A percentile compares a stretch with the other conserved stretches of the same genome.
Evolutionary conservation across 2,329 filamentous ascomycete species (phyloP).

Genomic region (Paraphaeosphaeria minitans): DNA sequence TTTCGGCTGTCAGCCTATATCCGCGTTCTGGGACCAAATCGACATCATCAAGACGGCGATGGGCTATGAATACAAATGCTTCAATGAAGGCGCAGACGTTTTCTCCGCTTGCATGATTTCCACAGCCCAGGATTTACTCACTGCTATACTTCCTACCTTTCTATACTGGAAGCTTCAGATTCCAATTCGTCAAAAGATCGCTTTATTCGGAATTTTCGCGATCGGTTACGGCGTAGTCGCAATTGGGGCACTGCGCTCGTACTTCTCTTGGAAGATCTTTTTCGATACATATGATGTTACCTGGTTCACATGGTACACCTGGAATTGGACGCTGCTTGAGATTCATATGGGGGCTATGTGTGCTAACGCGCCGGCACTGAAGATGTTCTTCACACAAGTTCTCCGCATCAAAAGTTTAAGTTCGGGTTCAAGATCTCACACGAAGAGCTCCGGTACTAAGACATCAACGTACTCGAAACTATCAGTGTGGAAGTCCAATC

Average conservation of each 20-base stretch:
- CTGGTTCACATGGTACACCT: slow-evolving; percentile 30
- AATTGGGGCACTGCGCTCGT: slow-evolving; percentile 29
- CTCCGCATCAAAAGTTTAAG: slow-evolving; percentile 27
- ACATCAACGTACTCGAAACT: slow-evolving; percentile 17
- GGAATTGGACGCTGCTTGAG: slow-evolving; percentile 30
- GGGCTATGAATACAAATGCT: slow-evolving; percentile 37
- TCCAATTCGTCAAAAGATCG: slow-evolving; percentile 35
- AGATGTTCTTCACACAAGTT: slow-evolving; percentile 41
- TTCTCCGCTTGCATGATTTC: slow-evolving; percentile 36
- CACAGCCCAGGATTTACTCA: slow-evolving; percentile 34
- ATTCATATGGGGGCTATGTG: slow-evolving; percentile 38
- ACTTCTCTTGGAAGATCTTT: slow-evolving; percentile 36
- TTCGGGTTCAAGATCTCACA: slow-evolving; percentile 15
- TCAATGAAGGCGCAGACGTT: slow-evolving; percentile 41
- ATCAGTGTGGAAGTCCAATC: slow-evolving; percentile 13
- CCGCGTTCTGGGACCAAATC: slow-evolving; percentile 39
- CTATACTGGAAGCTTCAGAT: slow-evolving; percentile 41
- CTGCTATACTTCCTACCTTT: slow-evolving; percentile 38
- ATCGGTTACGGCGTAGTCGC: slow-evolving; percentile 38
- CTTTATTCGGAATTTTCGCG: slow-evolving; percentile 38
- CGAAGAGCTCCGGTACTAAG: not conserved
- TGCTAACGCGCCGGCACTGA: slow-evolving; percentile 38
- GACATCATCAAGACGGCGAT: slow-evolving; percentile 21
- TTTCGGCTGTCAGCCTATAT: slow-evolving; percentile 36
- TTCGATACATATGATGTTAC: slow-evolving; percentile 39